Evolutionary conservation across 106 monocot species (phyloP), one percentile per base, ranked within the genome.

Genomic region (Phalaenopsis equestris): DNA sequence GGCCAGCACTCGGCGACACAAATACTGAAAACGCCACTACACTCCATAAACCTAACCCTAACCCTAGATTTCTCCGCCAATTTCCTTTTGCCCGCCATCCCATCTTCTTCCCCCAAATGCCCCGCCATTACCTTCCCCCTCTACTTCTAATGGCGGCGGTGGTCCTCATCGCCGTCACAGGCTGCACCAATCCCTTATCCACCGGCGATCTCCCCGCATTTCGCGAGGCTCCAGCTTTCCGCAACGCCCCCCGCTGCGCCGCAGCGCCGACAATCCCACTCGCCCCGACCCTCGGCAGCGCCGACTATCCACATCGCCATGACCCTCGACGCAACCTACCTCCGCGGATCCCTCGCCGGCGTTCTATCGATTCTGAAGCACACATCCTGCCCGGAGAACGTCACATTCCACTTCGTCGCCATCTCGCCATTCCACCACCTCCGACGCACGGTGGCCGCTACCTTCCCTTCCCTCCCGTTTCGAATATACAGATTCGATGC

Each of bases 321-420:
- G 95, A 93, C 95, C 78, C 90, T 93, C 30, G 95, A 96, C 81
- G 80, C 93, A 42, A 93, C 91, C 78, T 96, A 96, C 88, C 88
- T 96, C 58, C 89, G 96, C 4, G 93, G 96, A 3, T 88, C 90
- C 47, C 88, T 96, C 84, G 93, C 93, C 74, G 89, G 86, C 9
- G 87, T 92, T 36, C 86, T 87, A 23, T 89, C 87, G 41, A 76
- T 89, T 41, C 87, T 89, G 49, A 87, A 87, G 75, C 92, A 92
- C 78, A 72, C 92, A 1, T 83, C 92, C 55, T 92, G 89, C 80
- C 87, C 89, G 38, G 85, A 92, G 80, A 87, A 81, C 78, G 83
- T 92, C 39, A 47, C 52, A 47, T 92, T 89, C 83, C 89, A 92
- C 81, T 92, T 92, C 84, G 79, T 87, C 70, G 81, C 87, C 76